Base-by-base conservation (phyloP, 352 stramenopile species). In the Elongisporangium anandrum region DNA sequence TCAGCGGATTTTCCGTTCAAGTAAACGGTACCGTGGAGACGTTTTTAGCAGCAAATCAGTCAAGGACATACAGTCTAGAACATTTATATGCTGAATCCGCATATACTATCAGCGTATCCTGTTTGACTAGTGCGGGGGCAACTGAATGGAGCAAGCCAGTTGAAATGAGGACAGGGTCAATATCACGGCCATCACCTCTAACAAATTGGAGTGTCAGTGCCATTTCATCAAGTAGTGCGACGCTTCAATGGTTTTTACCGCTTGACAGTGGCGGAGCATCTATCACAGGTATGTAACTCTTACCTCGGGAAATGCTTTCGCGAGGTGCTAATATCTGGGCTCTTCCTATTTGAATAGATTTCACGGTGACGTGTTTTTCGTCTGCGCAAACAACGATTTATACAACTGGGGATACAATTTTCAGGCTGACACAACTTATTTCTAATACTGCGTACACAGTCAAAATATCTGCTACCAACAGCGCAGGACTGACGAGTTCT, bases 391-490 rank as follows among this genome's bases (percentile, higher is more conserved):
- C 34, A 45, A 45, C 34, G 17, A 45, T 4, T 17, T 56, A 49
- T 26, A 50, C 29, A 22, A 61, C 60, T 1, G 1, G 56, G 17
- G 52, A 52, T 24, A 65, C 54, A 10, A 66, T 52, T 4, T 62
- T 70, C 53, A 17, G 56, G 5, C 56, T 90, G 4, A 70, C 47
- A 6, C 26, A 58, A 21, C 61, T 88, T 5, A 5, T 72, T 13
- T 71, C 77, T 2, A 60, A 57, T 9, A 85, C 67, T 3, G 54
- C 70, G 9, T 88, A 90, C 62, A 81, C 73, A 0, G 65, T 84
- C 13, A 85, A 87, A 34, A 51, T 88, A 21, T 64, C 48, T n/a
- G 72, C 68, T 0, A 62, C 71, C 13, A 88, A 90, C 54, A 23
- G 54, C 7, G 48, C 56, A 4, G 65, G 50, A 9, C 65, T 61